A percentile compares a stretch with the other conserved stretches of the same genome.
Evolutionary conservation across 257 asterid species (phyloP).

Genomic region (Gentiana macrophylla): DNA sequence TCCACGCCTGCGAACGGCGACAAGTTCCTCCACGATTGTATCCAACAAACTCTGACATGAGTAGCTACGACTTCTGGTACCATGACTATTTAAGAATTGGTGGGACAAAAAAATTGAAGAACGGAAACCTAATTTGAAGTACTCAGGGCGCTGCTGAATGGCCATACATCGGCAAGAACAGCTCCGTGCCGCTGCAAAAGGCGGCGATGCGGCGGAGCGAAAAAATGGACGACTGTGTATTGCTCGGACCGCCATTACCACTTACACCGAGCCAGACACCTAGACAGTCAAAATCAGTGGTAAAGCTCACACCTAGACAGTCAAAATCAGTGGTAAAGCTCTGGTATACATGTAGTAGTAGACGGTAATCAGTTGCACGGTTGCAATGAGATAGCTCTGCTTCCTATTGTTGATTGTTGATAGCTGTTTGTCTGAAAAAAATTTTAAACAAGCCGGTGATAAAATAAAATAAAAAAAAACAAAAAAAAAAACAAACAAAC

Average conservation of each 20-base stretch:
- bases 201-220: constrained; percentile 61
- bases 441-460: too few relatives aligned
- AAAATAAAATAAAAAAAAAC: too few relatives aligned
- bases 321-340: too few relatives aligned
- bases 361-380: too few relatives aligned
- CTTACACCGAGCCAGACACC: too few relatives aligned
- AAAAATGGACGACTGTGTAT: constrained; percentile 48
- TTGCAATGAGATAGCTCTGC: too few relatives aligned
- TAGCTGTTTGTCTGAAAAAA: too few relatives aligned
- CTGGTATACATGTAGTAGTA: too few relatives aligned
- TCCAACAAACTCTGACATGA: constrained; percentile 54
- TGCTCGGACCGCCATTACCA: constrained; percentile 64
- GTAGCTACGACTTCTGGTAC: constrained; percentile 35
- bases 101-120: constrained; percentile 21
- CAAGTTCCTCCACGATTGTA: constrained; percentile 45
- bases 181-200: constrained; percentile 30
- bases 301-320: too few relatives aligned
- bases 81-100: constrained; percentile 17
- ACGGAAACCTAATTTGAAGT: constrained; percentile 16
- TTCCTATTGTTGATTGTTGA: too few relatives aligned
- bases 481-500: too few relatives aligned
- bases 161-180: constrained; percentile 21
- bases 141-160: neutral
- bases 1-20: constrained; percentile 33
- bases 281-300: too few relatives aligned